Evolutionary conservation across 306 rosid species (phyloP).

Genomic region (Medicago arabica): DNA sequence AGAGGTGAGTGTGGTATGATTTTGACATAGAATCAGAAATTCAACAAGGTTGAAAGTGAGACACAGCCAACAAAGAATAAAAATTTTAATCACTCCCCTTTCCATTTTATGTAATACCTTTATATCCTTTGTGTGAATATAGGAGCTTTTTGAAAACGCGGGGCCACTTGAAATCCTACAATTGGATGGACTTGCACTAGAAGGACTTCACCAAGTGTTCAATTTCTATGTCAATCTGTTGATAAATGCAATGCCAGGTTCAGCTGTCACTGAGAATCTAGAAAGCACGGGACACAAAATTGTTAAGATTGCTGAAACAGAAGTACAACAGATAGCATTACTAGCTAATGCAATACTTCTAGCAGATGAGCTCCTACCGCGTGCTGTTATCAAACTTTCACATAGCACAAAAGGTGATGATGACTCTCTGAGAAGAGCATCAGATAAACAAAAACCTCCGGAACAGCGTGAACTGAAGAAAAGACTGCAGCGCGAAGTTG

Average conservation of each 20-base stretch:
- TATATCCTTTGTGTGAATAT: slow-evolving; percentile 40
- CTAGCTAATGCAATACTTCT: slow-evolving; percentile 77
- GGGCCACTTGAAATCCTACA: slow-evolving; percentile 78
- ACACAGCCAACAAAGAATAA: not conserved
- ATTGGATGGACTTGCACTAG: slow-evolving; percentile 68
- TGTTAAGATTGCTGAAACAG: slow-evolving; percentile 83
- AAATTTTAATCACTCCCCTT: slow-evolving; percentile 1
- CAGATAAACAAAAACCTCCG: slow-evolving; percentile 61
- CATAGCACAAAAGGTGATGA: slow-evolving; percentile 50
- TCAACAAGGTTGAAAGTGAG: too few species aligned
- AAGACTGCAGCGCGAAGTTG: slow-evolving; percentile 77
- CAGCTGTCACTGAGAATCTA: slow-evolving; percentile 67
- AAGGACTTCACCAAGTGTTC: slow-evolving; percentile 73
- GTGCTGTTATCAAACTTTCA: slow-evolving; percentile 72
- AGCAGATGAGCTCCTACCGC: slow-evolving; percentile 85
- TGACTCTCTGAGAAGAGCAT: slow-evolving; percentile 57
- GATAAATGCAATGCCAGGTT: slow-evolving; percentile 78
- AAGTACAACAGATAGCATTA: slow-evolving; percentile 79
- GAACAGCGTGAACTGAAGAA: slow-evolving; percentile 87
- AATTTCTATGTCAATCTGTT: slow-evolving; percentile 69
- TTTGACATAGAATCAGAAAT: not conserved
- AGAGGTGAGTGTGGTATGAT: not conserved
- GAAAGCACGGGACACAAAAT: slow-evolving; percentile 68
- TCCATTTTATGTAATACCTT: slow-evolving; percentile 3
- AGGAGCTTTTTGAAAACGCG: slow-evolving; percentile 83